A percentile compares a stretch with the other conserved stretches of the same genome.
phyloP scores from a whole-genome alignment of 495 filamentous ascomycete species.

The Podospora bellae-mahoneyi region DNA sequence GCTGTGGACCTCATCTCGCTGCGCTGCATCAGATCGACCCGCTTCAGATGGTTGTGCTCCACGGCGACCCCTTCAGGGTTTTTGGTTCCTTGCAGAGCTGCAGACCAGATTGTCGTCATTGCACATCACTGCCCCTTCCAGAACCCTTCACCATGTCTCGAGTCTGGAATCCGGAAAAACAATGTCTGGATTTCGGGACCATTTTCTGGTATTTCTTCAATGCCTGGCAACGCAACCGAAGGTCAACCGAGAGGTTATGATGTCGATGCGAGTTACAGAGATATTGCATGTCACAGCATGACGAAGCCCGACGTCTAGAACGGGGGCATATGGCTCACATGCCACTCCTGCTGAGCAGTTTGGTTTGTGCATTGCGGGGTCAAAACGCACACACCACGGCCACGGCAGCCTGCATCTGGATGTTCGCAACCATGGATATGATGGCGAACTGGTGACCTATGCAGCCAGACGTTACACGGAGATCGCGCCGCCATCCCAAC shows the following conservation, averaged over 20 bases:
- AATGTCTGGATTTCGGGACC: neutral
- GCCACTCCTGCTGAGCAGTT: neutral
- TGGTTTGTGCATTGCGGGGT: neutral
- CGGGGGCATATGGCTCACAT: neutral
- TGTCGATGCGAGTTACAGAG: neutral
- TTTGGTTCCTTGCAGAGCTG: neutral
- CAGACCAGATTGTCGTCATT: neutral
- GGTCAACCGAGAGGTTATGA: neutral
- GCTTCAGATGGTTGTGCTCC: neutral
- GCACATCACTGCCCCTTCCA: neutral
- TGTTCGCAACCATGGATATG: neutral
- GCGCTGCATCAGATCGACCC: neutral
- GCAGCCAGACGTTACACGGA: neutral
- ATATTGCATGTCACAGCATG: neutral
- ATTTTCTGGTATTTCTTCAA: neutral
- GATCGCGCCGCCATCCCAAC: slow-evolving; percentile 3
- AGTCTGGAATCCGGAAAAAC: neutral
- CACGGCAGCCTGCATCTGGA: neutral
- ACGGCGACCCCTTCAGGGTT: neutral
- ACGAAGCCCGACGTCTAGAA: neutral
- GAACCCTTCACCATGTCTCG: neutral
- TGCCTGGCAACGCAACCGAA: neutral
- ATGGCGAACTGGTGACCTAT: slow-evolving; percentile 2
- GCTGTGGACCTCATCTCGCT: slow-evolving; percentile 6
- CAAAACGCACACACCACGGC: neutral